Percentiles rank a stretch among this genome's conserved stretches.
phyloP scores from a whole-genome alignment of 2,329 filamentous ascomycete species.

The Pezicula carpinea region DNA sequence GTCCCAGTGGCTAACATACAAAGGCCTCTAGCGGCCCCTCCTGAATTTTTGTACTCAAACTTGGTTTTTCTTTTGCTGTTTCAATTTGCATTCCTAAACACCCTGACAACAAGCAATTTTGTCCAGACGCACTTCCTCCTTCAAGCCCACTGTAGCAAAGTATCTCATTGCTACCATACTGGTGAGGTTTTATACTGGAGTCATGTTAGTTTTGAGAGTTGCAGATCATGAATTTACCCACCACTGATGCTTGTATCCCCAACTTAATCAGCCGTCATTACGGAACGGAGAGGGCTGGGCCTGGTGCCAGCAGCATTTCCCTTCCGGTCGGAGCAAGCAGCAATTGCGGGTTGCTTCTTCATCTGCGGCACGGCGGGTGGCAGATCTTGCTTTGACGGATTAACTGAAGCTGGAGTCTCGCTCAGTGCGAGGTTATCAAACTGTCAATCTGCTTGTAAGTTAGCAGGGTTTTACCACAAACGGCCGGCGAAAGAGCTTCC shows the following conservation, averaged over 20 bases:
- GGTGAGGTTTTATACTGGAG: slow-evolving; percentile 4
- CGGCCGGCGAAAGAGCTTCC: slow-evolving; percentile 29
- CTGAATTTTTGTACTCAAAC: too few relatives aligned
- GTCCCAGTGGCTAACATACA: too few relatives aligned
- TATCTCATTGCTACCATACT: slow-evolving; percentile 5
- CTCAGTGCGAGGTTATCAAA: slow-evolving; percentile 77
- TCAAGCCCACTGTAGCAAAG: slow-evolving; percentile 7
- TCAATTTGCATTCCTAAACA: not conserved
- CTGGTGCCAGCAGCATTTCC: slow-evolving; percentile 40
- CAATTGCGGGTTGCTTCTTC: slow-evolving; percentile 34
- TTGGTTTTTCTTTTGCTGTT: too few relatives aligned
- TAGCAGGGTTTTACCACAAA: slow-evolving; percentile 8
- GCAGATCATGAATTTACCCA: slow-evolving; percentile 3
- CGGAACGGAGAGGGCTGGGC: slow-evolving; percentile 64
- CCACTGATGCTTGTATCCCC: slow-evolving; percentile 20
- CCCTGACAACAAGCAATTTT: slow-evolving; percentile 14
- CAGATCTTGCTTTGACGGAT: slow-evolving; percentile 35
- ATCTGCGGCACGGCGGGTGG: slow-evolving; percentile 39
- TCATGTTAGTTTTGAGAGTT: not conserved
- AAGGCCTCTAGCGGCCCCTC: too few relatives aligned
- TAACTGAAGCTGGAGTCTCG: slow-evolving; percentile 78
- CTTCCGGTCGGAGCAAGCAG: slow-evolving; percentile 30
- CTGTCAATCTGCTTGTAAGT: slow-evolving; percentile 67
- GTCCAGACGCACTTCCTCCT: slow-evolving; percentile 6
- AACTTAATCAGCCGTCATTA: slow-evolving; percentile 48